Conservation (phyloP, 2,329 filamentous ascomycete species). For the Verticillium tricorpus region DNA sequence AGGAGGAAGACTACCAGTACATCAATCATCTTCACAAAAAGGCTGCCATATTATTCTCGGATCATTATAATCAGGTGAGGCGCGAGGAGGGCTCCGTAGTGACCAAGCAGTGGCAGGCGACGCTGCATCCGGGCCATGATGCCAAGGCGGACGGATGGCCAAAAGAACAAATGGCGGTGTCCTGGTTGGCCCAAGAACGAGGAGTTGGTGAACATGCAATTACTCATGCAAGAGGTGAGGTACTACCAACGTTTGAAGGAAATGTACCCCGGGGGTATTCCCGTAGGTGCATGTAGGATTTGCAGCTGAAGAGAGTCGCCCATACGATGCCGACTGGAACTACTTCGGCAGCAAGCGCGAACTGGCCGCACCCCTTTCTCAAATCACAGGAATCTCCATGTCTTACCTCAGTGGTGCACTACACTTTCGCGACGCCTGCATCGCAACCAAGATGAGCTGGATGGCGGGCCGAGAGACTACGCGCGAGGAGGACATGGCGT, state of each 20-base stretch:
- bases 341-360: slow-evolving; percentile 17
- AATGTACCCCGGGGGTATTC: too few relatives aligned
- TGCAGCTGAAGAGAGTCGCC: neutral
- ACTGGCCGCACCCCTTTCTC: slow-evolving; percentile 3
- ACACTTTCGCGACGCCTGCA: slow-evolving; percentile 14
- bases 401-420: slow-evolving; percentile 1
- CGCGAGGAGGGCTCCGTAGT: neutral
- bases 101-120: neutral
- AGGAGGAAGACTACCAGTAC: neutral
- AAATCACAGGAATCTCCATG: slow-evolving; percentile 5
- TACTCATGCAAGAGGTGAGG: too few relatives aligned
- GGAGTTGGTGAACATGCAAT: neutral
- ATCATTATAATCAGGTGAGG: neutral
- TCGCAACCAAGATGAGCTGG: slow-evolving; percentile 24
- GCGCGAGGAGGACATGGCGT: slow-evolving; percentile 19
- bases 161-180: neutral
- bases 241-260: too few relatives aligned
- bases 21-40: neutral
- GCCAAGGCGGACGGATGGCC: neutral
- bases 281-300: too few relatives aligned
- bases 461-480: slow-evolving; percentile 17
- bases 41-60: neutral
- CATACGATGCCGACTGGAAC: slow-evolving; percentile 17
- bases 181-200: neutral
- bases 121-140: neutral